Evolutionary conservation across 2,329 filamentous ascomycete genomes (phyloP).

Genomic region (Elsinoe arachidis): DNA sequence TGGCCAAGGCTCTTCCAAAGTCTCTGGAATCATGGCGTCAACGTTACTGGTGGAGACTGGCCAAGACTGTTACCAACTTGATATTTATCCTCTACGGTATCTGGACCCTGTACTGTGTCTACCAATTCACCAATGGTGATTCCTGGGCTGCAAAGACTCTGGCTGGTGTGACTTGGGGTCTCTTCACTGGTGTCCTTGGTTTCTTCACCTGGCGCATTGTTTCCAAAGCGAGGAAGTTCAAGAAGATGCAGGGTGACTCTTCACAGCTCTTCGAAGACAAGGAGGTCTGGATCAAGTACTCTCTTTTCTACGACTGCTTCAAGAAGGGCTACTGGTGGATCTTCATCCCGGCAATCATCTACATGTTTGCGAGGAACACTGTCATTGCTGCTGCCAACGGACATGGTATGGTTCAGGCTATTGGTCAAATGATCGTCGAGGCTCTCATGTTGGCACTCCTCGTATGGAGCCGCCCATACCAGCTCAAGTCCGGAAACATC

Average conservation of each 20-base stretch:
- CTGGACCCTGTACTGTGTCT: constrained; percentile 93
- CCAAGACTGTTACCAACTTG: constrained; percentile 78
- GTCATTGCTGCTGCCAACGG: constrained; percentile 79
- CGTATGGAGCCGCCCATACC: constrained; percentile 77
- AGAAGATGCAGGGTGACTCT: constrained; percentile 64
- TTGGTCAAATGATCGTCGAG: constrained; percentile 74
- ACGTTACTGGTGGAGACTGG: constrained; percentile 91
- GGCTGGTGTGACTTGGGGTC: constrained; percentile 67
- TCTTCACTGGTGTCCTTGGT: constrained; percentile 72
- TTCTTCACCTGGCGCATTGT: constrained; percentile 84
- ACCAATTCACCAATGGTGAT: constrained; percentile 87
- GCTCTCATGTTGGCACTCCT: constrained; percentile 68
- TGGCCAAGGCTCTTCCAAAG: constrained; percentile 81
- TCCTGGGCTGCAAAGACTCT: constrained; percentile 86
- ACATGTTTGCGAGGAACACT: constrained; percentile 82
- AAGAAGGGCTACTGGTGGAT: constrained; percentile 95
- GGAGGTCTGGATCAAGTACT: constrained; percentile 88
- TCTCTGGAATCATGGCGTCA: constrained; percentile 76
- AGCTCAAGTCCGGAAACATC: constrained; percentile 77
- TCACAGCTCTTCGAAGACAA: constrained; percentile 77
- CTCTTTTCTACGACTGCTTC: constrained; percentile 93
- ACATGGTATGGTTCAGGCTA: constrained; percentile 72
- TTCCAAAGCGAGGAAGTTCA: constrained; percentile 63
- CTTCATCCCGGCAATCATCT: constrained; percentile 80
- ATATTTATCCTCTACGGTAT: constrained; percentile 88